Conservation (phyloP, 2,329 filamentous ascomycete species). For the Colletotrichum costaricense region DNA sequence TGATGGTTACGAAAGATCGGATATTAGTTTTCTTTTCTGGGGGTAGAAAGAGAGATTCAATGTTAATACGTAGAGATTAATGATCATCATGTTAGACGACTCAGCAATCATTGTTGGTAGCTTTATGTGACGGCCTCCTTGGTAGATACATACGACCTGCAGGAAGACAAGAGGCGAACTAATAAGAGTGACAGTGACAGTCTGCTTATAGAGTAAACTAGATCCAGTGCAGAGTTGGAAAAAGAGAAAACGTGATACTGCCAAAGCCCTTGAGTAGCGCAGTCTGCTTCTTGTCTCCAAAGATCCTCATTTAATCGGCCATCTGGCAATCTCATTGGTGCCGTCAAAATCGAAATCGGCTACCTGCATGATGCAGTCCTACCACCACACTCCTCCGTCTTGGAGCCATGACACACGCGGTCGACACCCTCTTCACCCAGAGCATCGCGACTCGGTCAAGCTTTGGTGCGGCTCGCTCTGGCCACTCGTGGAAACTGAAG, state of each 20-base stretch:
- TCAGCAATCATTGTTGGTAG: neutral
- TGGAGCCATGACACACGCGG: conserved; percentile 12
- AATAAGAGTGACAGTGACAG: too few species aligned
- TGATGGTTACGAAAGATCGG: neutral
- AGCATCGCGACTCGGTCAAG: conserved; percentile 22
- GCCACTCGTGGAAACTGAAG: neutral
- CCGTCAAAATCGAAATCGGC: conserved; percentile 40
- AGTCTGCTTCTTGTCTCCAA: neutral
- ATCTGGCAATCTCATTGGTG: neutral
- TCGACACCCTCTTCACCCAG: neutral
- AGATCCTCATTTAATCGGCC: neutral
- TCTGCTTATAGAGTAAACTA: neutral
- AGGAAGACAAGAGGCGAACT: neutral
- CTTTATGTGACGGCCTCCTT: neutral
- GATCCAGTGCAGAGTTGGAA: neutral
- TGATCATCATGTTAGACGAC: neutral
- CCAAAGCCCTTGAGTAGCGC: neutral
- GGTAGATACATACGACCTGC: neutral
- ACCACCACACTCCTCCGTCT: conserved; percentile 24
- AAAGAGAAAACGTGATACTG: neutral
- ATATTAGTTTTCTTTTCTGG: neutral
- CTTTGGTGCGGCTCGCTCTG: conserved; percentile 12
- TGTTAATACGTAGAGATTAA: neutral
- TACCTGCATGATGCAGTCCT: conserved; percentile 42
- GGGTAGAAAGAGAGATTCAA: neutral